phyloP scores from a whole-genome alignment of 257 asterid species.

The Lycium ferocissimum region DNA sequence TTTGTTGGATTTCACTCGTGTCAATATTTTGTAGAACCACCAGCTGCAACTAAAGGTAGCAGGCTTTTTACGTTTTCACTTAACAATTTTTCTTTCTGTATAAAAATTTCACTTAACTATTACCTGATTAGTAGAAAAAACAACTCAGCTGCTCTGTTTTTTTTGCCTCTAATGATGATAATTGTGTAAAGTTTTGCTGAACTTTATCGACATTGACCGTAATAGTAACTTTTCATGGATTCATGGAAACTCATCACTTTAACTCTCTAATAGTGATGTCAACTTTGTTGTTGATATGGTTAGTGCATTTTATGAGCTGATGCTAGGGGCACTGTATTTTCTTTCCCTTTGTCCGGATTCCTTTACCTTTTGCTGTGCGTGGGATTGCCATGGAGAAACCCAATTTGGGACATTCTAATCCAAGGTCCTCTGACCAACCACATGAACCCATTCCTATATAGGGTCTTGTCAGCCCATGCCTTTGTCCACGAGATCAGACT shows the following conservation, averaged over 20 bases:
- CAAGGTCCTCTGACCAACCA: conserved; percentile 7
- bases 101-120: neutral
- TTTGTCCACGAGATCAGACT: neutral
- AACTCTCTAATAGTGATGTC: neutral
- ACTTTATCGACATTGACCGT: neutral
- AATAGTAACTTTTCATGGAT: neutral
- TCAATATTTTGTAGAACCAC: neutral
- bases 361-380: neutral
- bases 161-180: neutral
- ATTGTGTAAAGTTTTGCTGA: neutral
- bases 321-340: neutral
- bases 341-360: neutral
- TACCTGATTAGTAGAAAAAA: neutral
- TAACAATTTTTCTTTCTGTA: neutral
- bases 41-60: neutral
- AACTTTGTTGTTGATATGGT: neutral
- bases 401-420: neutral
- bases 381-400: neutral
- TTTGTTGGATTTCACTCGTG: neutral
- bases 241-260: neutral
- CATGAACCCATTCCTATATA: neutral
- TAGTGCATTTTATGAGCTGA: neutral
- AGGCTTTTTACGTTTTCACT: neutral
- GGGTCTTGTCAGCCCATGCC: conserved; percentile 5
- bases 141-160: neutral